Percentiles rank a stretch among this genome's conserved stretches.
These are phyloP conservation scores for Nematocida ironsii DNA, from an alignment of 371 early-diverging fungal genomes.

Conservation along the genomic window DNA sequence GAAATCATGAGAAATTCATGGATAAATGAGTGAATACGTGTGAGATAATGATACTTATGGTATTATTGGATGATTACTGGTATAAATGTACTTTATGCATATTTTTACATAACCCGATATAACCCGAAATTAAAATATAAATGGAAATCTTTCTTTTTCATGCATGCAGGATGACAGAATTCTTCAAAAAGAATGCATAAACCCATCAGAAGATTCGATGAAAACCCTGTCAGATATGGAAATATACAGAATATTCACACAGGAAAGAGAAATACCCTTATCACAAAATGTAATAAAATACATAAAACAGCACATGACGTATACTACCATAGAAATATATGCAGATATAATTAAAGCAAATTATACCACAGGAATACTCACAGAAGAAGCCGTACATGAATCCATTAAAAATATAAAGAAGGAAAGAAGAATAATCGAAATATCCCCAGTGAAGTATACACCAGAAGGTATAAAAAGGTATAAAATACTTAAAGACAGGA, in stretches of 20 bases:
- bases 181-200: too few species aligned
- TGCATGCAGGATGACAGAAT: too few species aligned
- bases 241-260: slow-evolving; percentile 22
- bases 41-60: too few species aligned
- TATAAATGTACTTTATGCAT: too few species aligned
- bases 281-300: slow-evolving; percentile 15
- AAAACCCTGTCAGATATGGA: slow-evolving; percentile 2
- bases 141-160: too few species aligned
- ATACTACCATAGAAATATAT: background rate
- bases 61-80: too few species aligned
- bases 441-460: background rate
- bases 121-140: too few species aligned
- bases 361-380: background rate
- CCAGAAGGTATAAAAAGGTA: slow-evolving; percentile 23
- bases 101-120: too few species aligned
- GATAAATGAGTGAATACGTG: too few species aligned
- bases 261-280: slow-evolving; percentile 20
- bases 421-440: background rate
- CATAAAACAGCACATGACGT: background rate
- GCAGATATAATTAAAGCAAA: slow-evolving; percentile 15
- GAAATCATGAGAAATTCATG: too few species aligned
- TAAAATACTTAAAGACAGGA: slow-evolving; percentile 9
- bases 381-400: background rate
- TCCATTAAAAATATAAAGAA: background rate
- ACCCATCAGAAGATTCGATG: too few species aligned